Evolutionary conservation across 495 filamentous ascomycete genomes (phyloP).

Genomic region (Endocarpon pusillum): DNA sequence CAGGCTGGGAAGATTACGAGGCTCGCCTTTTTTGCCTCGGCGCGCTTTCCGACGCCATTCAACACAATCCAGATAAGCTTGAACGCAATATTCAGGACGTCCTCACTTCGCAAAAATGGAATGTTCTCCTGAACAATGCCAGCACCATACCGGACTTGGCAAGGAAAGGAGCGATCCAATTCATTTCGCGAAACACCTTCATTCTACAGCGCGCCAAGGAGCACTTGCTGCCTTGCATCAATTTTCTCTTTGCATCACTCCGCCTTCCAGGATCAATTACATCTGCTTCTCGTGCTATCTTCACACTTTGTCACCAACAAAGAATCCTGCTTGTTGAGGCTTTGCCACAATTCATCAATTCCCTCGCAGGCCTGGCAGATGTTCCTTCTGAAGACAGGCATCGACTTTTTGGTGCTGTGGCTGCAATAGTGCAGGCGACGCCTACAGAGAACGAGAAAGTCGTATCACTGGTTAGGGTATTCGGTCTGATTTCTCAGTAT

Average conservation of each 20-base stretch:
- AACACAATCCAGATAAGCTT: conserved; percentile 47
- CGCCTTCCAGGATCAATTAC: conserved; percentile 39
- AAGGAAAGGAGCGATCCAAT: background rate
- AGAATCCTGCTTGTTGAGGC: conserved; percentile 52
- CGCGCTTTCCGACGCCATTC: conserved; percentile 54
- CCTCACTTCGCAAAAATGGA: too few species aligned
- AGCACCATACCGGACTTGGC: conserved; percentile 14
- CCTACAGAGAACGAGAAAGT: conserved; percentile 44
- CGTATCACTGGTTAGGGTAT: conserved; percentile 41
- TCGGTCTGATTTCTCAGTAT: conserved; percentile 38
- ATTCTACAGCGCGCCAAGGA: background rate
- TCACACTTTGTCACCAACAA: conserved; percentile 64
- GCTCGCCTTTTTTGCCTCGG: conserved; percentile 74
- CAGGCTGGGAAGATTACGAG: conserved; percentile 42
- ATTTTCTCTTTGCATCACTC: conserved; percentile 33
- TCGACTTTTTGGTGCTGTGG: conserved; percentile 63
- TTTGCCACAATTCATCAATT: conserved; percentile 56
- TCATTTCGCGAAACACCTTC: background rate
- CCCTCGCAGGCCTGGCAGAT: conserved; percentile 50
- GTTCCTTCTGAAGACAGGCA: conserved; percentile 61
- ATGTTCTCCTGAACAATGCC: background rate
- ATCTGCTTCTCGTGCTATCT: conserved; percentile 66
- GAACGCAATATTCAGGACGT: conserved; percentile 53
- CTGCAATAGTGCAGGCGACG: conserved; percentile 68
- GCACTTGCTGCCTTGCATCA: background rate